Base-by-base conservation (phyloP, 164 flowering plant species). In the Vitis riparia region DNA sequence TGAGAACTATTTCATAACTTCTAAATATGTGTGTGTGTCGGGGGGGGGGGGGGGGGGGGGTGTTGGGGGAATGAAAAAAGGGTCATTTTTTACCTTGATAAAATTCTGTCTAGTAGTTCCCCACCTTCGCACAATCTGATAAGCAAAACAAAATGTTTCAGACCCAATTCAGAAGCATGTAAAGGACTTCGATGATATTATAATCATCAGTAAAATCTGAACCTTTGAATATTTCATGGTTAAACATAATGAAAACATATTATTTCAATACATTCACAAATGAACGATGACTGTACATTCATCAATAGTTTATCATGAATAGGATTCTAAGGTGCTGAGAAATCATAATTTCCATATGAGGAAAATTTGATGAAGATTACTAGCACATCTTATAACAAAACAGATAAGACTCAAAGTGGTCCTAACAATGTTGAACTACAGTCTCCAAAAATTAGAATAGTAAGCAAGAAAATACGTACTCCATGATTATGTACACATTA, bases 61-160 rank as follows among this genome's bases (percentile, higher is more conserved):
- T 37, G 44, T 0, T 19, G 0, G 51, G 30, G 5, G 19, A 32
- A 55, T 15, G 51, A 10, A 58, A 49, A 50, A 56, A n/a, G 16
- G 13, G 9, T 17, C 11, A 62, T 27, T 59, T 55, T 60, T 71
- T 80, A 95, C 99, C 93, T 87, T 13, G 98, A 83, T 66, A 95
- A 82, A 78, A 95, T 95, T 80, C 93, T 86, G 83, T 95, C 99
- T 3, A 95, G 84, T 37, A 95, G 84, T 75, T 93, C 98, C 59
- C 98, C 99, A 60, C 98, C 99, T 80, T 93, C 96, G 82, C 99
- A 95, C 82, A 93, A 85, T 78, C 98, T 92, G 89, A 56, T 14
- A 55, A 37, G 50, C 68, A 68, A 72, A 72, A 65, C 2, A 65
- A 65, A 47, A 16, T n/a, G 44, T 30, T 10, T 66, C 61, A 68